Percentiles rank a stretch among this genome's conserved stretches.
Conservation (phyloP, 345 rosid species). For the Eucalyptus virginea region DNA sequence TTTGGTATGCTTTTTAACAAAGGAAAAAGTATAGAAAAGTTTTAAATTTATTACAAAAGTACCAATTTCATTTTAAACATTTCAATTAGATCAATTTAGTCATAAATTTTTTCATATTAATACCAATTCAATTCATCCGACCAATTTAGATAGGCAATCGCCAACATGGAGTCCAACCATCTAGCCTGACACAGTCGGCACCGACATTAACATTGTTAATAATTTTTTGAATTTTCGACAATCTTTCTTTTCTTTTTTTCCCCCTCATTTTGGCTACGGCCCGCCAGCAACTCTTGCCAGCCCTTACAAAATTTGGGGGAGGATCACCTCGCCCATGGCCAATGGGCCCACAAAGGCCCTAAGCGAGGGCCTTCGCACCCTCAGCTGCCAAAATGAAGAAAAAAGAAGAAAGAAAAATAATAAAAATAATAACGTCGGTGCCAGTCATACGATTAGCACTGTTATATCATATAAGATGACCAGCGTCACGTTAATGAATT, state of each 20-base stretch:
- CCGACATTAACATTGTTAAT: accelerated
- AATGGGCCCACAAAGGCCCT: neutral
- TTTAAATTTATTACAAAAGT: accelerated
- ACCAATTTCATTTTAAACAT: neutral
- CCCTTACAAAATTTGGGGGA: neutral
- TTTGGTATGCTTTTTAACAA: neutral
- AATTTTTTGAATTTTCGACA: neutral
- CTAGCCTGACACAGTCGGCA: accelerated
- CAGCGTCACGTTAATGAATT: accelerated
- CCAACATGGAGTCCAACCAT: accelerated
- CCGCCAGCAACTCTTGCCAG: accelerated
- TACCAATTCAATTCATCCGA: accelerated
- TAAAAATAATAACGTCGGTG: accelerated
- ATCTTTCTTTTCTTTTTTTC: too few species aligned
- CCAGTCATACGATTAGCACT: accelerated
- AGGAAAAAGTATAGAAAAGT: neutral
- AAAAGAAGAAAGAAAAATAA: too few species aligned
- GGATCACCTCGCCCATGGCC: neutral
- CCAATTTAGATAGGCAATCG: neutral
- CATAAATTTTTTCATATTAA: accelerated
- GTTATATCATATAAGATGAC: accelerated
- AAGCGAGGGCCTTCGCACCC: neutral
- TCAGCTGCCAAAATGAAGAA: too few species aligned
- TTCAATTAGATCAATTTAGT: accelerated
- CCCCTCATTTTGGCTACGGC: accelerated